These are phyloP conservation scores for Mucor ambiguus DNA, from an alignment of 371 early-diverging fungal genomes.

Conservation along the genomic window DNA sequence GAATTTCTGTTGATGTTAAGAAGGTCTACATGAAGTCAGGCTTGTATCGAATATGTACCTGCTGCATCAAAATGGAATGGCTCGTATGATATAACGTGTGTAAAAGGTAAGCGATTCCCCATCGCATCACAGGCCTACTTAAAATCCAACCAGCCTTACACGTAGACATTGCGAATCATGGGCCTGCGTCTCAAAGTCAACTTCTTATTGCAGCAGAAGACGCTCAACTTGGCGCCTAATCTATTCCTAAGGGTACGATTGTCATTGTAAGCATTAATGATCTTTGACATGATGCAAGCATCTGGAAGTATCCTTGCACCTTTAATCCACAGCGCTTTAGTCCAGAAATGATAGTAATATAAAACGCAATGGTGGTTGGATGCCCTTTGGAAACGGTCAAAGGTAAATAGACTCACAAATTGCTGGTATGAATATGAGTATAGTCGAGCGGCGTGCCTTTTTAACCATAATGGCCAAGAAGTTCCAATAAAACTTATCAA, in stretches of 20 bases:
- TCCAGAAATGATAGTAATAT: slow-evolving; percentile 28
- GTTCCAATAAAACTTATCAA: slow-evolving; percentile 19
- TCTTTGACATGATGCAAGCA: slow-evolving; percentile 30
- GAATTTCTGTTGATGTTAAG: slow-evolving; percentile 8
- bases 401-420: no score
- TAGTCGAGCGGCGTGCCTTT: slow-evolving; percentile 55
- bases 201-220: slow-evolving; percentile 18
- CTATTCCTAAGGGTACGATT: slow-evolving; percentile 17
- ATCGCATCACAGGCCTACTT: background rate
- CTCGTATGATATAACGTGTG: no score
- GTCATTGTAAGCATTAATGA: slow-evolving; percentile 15
- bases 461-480: slow-evolving; percentile 51
- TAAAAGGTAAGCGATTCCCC: slow-evolving; percentile 15
- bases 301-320: slow-evolving; percentile 38
- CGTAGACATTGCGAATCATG: slow-evolving; percentile 3
- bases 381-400: slow-evolving; percentile 56
- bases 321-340: slow-evolving; percentile 58
- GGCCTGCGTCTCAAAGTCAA: slow-evolving; percentile 3
- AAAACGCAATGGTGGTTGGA: slow-evolving; percentile 33
- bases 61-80: no score
- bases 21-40: slow-evolving; percentile 16
- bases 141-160: background rate
- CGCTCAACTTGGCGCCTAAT: background rate
- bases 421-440: slow-evolving; percentile 60
- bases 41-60: background rate